phyloP scores from a whole-genome alignment of 1,139 yeast species.

The Debaryomyces psychrophilus region DNA sequence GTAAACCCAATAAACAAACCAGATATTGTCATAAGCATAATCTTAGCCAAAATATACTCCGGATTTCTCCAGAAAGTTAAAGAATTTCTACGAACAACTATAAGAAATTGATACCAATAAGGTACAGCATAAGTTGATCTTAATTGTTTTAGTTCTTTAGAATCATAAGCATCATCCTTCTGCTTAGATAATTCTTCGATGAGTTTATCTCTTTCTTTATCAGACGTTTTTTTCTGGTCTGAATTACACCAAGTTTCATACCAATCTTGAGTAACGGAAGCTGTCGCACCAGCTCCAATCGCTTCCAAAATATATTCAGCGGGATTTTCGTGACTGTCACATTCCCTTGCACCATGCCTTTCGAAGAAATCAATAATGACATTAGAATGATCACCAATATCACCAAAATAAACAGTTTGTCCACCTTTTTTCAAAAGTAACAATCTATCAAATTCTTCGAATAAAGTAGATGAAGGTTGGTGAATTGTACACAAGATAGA shows the following conservation, averaged over 20 bases:
- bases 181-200: conserved; percentile 19
- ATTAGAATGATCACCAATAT: conserved; percentile 65
- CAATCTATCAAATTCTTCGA: conserved; percentile 77
- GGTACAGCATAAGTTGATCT: conserved; percentile 39
- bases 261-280: conserved; percentile 49
- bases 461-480: conserved; percentile 78
- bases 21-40: conserved; percentile 43
- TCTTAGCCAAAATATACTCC: conserved; percentile 45
- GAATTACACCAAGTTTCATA: conserved; percentile 50
- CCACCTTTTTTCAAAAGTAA: conserved; percentile 77
- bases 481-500: conserved; percentile 84
- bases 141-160: conserved; percentile 14
- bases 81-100: conserved; percentile 37
- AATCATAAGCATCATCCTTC: conserved; percentile 9
- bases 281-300: conserved; percentile 73
- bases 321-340: conserved; percentile 58
- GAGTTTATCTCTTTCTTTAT: conserved; percentile 21
- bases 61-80: conserved; percentile 49
- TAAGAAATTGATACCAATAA: conserved; percentile 35
- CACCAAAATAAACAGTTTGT: conserved; percentile 79
- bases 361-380: conserved; percentile 71
- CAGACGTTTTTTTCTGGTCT: conserved; percentile 27
- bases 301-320: conserved; percentile 68
- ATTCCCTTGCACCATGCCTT: conserved; percentile 62
- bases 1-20: conserved; percentile 60